phyloP scores from a whole-genome alignment of 441 rosid species.

The Croton laevigatus region DNA sequence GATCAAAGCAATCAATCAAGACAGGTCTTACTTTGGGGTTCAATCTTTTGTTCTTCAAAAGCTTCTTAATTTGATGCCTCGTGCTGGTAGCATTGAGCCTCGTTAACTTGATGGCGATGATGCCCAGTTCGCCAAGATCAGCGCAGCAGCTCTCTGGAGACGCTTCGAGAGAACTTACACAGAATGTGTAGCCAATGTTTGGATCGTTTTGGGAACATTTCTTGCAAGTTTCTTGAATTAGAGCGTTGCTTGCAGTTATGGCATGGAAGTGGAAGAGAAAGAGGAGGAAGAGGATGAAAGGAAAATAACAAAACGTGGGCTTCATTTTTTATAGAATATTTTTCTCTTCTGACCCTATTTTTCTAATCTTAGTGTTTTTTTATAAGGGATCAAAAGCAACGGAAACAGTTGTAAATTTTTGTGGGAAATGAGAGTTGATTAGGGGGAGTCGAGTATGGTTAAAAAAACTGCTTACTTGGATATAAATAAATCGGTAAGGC shows the following conservation, averaged over 20 bases:
- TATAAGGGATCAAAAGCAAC: background rate
- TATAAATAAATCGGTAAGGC: too few species aligned
- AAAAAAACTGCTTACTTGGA: too few species aligned
- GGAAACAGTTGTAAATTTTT: background rate
- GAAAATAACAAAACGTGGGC: conserved; percentile 3
- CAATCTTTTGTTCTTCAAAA: conserved; percentile 31
- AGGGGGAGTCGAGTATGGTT: too few species aligned
- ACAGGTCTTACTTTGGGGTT: conserved; percentile 33
- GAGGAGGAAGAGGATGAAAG: conserved; percentile 29
- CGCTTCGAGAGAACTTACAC: conserved; percentile 43
- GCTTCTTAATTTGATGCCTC: conserved; percentile 28
- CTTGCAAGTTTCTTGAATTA: conserved; percentile 49
- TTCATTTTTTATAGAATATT: conserved; percentile 22
- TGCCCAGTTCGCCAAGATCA: conserved; percentile 43
- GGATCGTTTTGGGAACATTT: conserved; percentile 46
- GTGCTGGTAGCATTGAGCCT: conserved; percentile 39
- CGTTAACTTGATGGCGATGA: conserved; percentile 42
- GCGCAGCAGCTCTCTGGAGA: conserved; percentile 32
- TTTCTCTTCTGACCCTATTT: too few species aligned
- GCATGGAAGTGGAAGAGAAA: conserved; percentile 19
- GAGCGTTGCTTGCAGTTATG: conserved; percentile 14
- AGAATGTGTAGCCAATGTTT: conserved; percentile 47
- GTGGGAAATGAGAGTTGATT: background rate
- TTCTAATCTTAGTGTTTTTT: background rate
- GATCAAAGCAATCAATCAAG: conserved; percentile 45